These are phyloP conservation scores for Helianthus tuberosus DNA, from an alignment of 129 eudicot species.

Conservation along the genomic window DNA sequence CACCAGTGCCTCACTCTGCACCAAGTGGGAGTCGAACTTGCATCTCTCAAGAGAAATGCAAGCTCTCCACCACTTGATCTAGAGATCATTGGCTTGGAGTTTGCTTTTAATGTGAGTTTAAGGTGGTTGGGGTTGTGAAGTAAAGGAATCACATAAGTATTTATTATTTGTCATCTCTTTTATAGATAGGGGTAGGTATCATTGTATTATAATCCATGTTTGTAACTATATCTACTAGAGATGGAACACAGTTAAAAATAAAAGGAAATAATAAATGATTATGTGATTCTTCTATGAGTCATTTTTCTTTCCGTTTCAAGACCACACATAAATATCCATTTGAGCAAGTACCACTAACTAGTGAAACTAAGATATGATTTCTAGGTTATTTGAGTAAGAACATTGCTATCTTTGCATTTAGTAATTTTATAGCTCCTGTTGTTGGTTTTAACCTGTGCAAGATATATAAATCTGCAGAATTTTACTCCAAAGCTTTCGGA, in stretches of 20 bases:
- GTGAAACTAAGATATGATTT: neutral
- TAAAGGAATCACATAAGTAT: too few species aligned
- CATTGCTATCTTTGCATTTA: too few species aligned
- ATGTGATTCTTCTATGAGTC: neutral
- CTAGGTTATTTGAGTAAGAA: neutral
- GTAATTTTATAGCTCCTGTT: neutral
- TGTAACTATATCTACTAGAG: neutral
- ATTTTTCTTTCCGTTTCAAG: neutral
- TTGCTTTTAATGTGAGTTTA: too few species aligned
- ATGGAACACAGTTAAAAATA: too few species aligned
- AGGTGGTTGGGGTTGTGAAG: too few species aligned
- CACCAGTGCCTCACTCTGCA: too few species aligned
- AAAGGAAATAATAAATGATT: too few species aligned
- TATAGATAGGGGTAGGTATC: neutral
- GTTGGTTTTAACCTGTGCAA: neutral
- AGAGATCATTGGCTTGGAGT: too few species aligned
- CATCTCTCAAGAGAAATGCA: too few species aligned
- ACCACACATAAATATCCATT: neutral
- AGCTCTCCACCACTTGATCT: too few species aligned
- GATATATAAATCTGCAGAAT: conserved; percentile 5
- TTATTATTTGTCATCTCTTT: too few species aligned
- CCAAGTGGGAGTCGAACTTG: too few species aligned
- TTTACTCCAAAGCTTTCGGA: conserved; percentile 12
- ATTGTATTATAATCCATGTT: neutral
- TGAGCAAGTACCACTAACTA: neutral